Base-by-base conservation (phyloP, 2,329 filamentous ascomycete species). In the Aureobasidium lini region DNA sequence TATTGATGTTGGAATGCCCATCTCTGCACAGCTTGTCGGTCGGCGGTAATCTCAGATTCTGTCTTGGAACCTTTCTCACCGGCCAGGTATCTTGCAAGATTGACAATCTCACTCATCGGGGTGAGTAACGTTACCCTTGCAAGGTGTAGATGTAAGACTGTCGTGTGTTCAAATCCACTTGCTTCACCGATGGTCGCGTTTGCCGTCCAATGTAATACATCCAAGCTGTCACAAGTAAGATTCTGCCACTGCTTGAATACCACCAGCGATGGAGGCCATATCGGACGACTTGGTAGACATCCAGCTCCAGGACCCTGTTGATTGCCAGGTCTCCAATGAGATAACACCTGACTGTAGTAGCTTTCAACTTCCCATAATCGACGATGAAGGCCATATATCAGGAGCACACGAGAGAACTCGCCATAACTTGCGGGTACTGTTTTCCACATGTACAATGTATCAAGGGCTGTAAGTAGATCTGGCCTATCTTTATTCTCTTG, bases 181-280 rank as follows among this genome's bases (percentile, higher is more conserved):
- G 75, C 69, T 52, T 75, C 74, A 5, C 78, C 78, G 34, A 81
- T 76, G 0, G 74, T 75, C 39, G 75, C 77, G 62, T 83, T 82
- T 2, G 81, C 81, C 16, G 76, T 74, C 81, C 82, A 84, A 64
- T 84, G 81, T 2, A 84, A 71, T 1, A 83, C 76, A 60, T 84
- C 82, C 4, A 84, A 63, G 49, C 73, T 76, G 58, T 79, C 77
- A 42, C 76, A 76, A 15, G 75, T 71, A 6, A 73, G 72, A 47
- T 78, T 79, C 11, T 75, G 70, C 77, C 77, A 80, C 31, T 77
- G 79, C 0, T 75, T 75, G 62, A 77, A 80, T 1, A 75, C 72
- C 1, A 73, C 72, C 29, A 77, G 76, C 2, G 73, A 70, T 5
- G 79, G 79, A 3, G 31, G 15, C 48, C 48, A 52, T 11, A 52